Evolutionary conservation across 257 asterid genomes (phyloP), one percentile per base, ranked within the genome.

Genomic region (Galeopsis tetrahit): DNA sequence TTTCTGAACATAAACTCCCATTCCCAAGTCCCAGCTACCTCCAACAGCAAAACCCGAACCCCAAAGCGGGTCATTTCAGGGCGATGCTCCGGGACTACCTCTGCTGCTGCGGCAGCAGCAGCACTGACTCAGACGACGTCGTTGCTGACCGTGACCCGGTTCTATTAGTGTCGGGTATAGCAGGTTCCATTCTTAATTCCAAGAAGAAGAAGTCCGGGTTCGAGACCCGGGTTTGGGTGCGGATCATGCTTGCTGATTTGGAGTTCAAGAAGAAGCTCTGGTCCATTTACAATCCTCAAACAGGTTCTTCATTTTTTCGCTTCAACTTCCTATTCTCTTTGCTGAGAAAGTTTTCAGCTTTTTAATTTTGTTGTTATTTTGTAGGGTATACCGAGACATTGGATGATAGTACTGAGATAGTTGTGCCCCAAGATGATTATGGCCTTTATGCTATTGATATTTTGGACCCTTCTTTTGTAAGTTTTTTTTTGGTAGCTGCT

Each of bases 401-500:
- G 85, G 97, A 94, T 74, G 84, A 81, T 73, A 77, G 78, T 69
- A 71, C 79, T 53, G 97, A 94, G 67, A 84, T 94, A 55, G 78
- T 81, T 43, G 99, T 94, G 72, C 99, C 99, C 32, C 82, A 91
- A 81, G 97, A 94, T 89, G 99, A 94, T 83, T 74, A 88, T 79
- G 99, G 99, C 36, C 91, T 94, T 46, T 94, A 88, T 79, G 97
- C 99, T 53, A 91, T 94, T 77, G 97, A 91, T 80, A 85, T 94
- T 75, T 82, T 94, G 89, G 99, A 94, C 81, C 99, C 99, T 82
- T 88, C 99, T 42, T 8, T 80, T 8, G 99, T 89, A 81, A 80
- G n/a, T n/a, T n/a, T n/a, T n/a, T n/a, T n/a, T n/a, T n/a, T n/a
- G n/a, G n/a, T n/a, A n/a, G 94, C 65, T 58, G 61, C 61, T 15